phyloP scores from a whole-genome alignment of 257 asterid species.

The Plantago elongata region DNA sequence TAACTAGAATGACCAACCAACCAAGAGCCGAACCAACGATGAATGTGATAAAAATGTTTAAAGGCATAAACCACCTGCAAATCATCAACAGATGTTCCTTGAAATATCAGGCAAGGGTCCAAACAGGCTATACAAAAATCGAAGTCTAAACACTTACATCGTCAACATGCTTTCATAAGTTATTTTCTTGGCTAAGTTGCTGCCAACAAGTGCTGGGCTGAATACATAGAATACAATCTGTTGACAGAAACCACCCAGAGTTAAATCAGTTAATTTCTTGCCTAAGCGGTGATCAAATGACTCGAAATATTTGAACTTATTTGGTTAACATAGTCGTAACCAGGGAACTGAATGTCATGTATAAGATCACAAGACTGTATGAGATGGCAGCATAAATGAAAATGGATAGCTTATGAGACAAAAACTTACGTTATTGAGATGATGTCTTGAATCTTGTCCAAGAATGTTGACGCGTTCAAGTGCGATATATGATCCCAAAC shows the following conservation, averaged over 20 bases:
- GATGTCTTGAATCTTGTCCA: conserved; percentile 77
- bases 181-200: conserved; percentile 79
- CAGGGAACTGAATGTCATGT: no score
- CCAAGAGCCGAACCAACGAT: conserved; percentile 78
- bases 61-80: conserved; percentile 94
- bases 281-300: not conserved
- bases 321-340: no score
- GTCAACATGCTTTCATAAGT: conserved; percentile 68
- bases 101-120: not conserved
- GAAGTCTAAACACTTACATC: conserved; percentile 41
- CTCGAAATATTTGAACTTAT: no score
- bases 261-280: conserved; percentile 9
- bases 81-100: conserved; percentile 8
- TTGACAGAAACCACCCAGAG: conserved; percentile 8
- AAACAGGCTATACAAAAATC: not conserved
- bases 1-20: conserved; percentile 58
- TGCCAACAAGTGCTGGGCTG: conserved; percentile 71
- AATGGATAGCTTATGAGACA: not conserved
- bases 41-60: conserved; percentile 73
- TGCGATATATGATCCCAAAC: conserved; percentile 72
- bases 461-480: conserved; percentile 45
- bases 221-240: conserved; percentile 76
- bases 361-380: no score
- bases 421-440: conserved; percentile 62
- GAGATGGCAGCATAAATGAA: not conserved